These are phyloP conservation scores for Chamaecrista fasciculata DNA, from an alignment of 306 rosid species.

Conservation along the genomic window DNA sequence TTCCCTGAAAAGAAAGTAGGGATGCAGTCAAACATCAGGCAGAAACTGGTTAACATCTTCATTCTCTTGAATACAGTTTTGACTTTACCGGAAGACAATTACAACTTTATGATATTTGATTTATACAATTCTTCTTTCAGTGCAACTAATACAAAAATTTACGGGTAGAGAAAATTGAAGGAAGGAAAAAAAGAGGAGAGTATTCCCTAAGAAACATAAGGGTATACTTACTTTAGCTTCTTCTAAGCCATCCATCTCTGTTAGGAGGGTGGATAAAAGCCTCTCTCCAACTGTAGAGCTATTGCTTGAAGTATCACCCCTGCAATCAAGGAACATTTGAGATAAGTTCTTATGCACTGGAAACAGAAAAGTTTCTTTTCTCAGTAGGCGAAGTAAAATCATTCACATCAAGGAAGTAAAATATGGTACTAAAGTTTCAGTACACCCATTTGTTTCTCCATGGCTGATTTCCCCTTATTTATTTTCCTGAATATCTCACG, in stretches of 20 bases:
- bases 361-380: neutral
- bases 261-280: conserved; percentile 84
- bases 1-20: conserved; percentile 53
- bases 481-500: neutral
- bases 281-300: conserved; percentile 70
- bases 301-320: conserved; percentile 79
- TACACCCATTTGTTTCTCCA: neutral
- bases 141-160: neutral
- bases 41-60: conserved; percentile 15
- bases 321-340: conserved; percentile 35
- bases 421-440: neutral
- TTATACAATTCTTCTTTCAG: neutral
- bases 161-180: neutral
- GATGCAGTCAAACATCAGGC: conserved; percentile 1
- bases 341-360: conserved; percentile 6
- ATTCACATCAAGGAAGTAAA: neutral
- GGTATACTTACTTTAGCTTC: conserved; percentile 69
- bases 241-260: conserved; percentile 96
- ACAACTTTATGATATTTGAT: neutral
- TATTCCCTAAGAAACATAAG: conserved; percentile 5
- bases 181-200: neutral
- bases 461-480: neutral
- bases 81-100: conserved; percentile 7
- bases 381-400: neutral
- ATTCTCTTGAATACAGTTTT: conserved; percentile 16